phyloP scores from a whole-genome alignment of 2,329 filamentous ascomycete species.

The Ambrosiella beaveri region DNA sequence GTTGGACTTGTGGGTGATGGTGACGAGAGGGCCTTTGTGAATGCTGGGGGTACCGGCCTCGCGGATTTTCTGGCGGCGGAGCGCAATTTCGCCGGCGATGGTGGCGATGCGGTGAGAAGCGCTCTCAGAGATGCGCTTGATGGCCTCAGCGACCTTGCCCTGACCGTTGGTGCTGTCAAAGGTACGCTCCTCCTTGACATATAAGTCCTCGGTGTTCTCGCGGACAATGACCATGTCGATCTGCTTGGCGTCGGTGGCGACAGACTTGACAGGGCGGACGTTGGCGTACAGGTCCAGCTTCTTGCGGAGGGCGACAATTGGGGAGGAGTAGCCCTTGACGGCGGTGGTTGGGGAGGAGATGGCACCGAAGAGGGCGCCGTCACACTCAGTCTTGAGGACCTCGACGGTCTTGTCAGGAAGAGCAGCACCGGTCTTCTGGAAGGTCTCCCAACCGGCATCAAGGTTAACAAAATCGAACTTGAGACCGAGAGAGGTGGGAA shows the following conservation, averaged over 20 bases:
- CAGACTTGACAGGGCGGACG: conserved; percentile 84
- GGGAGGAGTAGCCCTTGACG: conserved; percentile 88
- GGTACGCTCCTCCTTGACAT: conserved; percentile 92
- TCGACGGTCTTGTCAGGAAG: conserved; percentile 84
- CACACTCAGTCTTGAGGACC: conserved; percentile 74
- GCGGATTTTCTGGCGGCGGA: conserved; percentile 68
- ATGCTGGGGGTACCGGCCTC: conserved; percentile 38
- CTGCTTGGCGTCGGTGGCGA: conserved; percentile 44
- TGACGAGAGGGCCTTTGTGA: conserved; percentile 59
- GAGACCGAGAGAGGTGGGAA: conserved; percentile 76
- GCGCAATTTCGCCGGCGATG: conserved; percentile 88
- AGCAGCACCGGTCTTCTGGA: conserved; percentile 74
- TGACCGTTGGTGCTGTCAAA: conserved; percentile 48
- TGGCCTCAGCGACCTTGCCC: conserved; percentile 83
- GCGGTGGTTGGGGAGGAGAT: conserved; percentile 75
- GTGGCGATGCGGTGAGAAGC: conserved; percentile 73
- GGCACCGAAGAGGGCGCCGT: conserved; percentile 90
- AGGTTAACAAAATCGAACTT: conserved; percentile 92
- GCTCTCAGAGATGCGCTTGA: conserved; percentile 86
- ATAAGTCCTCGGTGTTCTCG: conserved; percentile 97
- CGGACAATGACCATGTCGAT: conserved; percentile 97
- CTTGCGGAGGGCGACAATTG: conserved; percentile 93
- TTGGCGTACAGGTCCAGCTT: conserved; percentile 91
- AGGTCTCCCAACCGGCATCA: conserved; percentile 82
- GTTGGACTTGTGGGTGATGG: conserved; percentile 97